Conservation (phyloP, 768 basidiomycete species). For the Suillus sp. region DNA sequence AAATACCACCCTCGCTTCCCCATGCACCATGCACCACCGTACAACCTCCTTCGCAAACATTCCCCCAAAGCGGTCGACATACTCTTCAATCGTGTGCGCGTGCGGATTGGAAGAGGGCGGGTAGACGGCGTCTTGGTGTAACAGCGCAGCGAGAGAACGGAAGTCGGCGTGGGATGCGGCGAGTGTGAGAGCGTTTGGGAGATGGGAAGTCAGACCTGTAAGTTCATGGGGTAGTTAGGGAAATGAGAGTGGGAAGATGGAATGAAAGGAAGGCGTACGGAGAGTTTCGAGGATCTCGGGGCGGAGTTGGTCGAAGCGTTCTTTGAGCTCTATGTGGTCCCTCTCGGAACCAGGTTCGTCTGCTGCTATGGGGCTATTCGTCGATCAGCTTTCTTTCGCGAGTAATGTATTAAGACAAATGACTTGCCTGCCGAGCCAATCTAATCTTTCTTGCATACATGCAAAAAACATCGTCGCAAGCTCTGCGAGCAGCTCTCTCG, state of each 20-base stretch:
- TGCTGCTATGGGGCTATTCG: slow-evolving; percentile 46
- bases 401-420: neutral
- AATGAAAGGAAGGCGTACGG: slow-evolving; percentile 48
- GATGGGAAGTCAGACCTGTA: slow-evolving; percentile 66
- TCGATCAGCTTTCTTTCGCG: slow-evolving; percentile 1
- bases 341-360: slow-evolving; percentile 52
- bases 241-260: slow-evolving; percentile 6
- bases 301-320: slow-evolving; percentile 69
- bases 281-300: slow-evolving; percentile 80
- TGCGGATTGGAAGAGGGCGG: slow-evolving; percentile 68
- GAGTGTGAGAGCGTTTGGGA: slow-evolving; percentile 72
- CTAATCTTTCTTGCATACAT: slow-evolving; percentile 66
- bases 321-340: slow-evolving; percentile 60
- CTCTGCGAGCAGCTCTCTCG: slow-evolving; percentile 56
- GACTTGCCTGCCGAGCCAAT: slow-evolving; percentile 64
- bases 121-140: slow-evolving; percentile 66
- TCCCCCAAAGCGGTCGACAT: slow-evolving; percentile 77
- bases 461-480: slow-evolving; percentile 65
- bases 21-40: slow-evolving; percentile 90
- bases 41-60: slow-evolving; percentile 90
- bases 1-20: slow-evolving; percentile 82
- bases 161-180: slow-evolving; percentile 91
- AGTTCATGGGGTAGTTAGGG: neutral
- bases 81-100: slow-evolving; percentile 60
- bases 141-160: slow-evolving; percentile 79